Evolutionary conservation across 345 rosid species (phyloP), one percentile per base, ranked within the genome.

Genomic region (Isatis tinctoria): DNA sequence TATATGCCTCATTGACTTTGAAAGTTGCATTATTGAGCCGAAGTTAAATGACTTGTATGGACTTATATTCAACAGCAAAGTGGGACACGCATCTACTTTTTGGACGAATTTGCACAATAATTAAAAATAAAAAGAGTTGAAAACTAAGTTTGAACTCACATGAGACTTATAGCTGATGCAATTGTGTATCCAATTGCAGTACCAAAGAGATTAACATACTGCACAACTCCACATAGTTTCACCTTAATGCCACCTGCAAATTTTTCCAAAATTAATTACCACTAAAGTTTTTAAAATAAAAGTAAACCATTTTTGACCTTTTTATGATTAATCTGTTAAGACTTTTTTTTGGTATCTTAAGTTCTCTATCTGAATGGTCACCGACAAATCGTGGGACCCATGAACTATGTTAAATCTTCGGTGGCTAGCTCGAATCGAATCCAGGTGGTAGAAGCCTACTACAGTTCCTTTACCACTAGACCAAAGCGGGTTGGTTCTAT

Each of bases 151-250:
- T 49, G 9, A 45, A 74, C 88, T 79, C 68, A 85, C 95, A 87
- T 74, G 88, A 85, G 70, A 77, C 95, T 89, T 27, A 85, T 83
- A 39, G 95, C 82, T 4, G 95, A 73, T 61, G 88, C 97, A 52
- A 88, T 91, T 0, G 94, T 88, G 79, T 87, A 91, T 1, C 97
- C 90, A 76, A 91, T 68, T 51, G 97, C 87, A 48, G 85, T 81
- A 51, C 97, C 97, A 71, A 91, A 87, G 52, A 91, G 89, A 67
- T 85, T 88, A 68, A 78, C 9, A 66, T 91, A 87, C 76, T 91
- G 95, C 54, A 88, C 82, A 49, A 69, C 18, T 43, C 97, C 97
- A 69, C 97, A 91, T 20, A 91, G 1, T 80, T 78, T 85, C 40
- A 82, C 88, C 58, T 85, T 75, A 47, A 69, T 24, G 3, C 94